These are phyloP conservation scores for Colletotrichum tanaceti DNA, from an alignment of 2,329 filamentous ascomycete genomes.

Conservation along the genomic window DNA sequence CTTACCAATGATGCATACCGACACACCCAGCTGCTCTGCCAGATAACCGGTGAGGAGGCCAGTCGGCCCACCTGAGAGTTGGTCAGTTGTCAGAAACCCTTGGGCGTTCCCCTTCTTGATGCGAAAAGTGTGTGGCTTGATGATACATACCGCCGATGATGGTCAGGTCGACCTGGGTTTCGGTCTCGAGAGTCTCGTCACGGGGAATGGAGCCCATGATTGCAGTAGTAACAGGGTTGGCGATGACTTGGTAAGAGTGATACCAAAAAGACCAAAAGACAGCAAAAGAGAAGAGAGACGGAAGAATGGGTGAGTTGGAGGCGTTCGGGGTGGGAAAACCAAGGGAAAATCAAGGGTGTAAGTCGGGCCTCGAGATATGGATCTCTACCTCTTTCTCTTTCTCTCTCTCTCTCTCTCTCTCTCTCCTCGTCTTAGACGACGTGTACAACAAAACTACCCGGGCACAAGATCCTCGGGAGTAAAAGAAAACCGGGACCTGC, in stretches of 20 bases:
- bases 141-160: conserved; percentile 52
- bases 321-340: too few relatives aligned
- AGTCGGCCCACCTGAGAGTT: conserved; percentile 57
- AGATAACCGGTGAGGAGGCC: conserved; percentile 59
- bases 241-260: too few relatives aligned
- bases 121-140: too few relatives aligned
- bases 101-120: too few relatives aligned
- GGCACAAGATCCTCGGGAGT: neutral
- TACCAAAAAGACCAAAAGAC: neutral
- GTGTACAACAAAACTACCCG: neutral
- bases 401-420: neutral
- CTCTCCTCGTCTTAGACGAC: too few relatives aligned
- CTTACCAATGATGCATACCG: conserved; percentile 54
- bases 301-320: neutral
- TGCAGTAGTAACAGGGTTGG: neutral
- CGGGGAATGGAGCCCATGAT: conserved; percentile 38
- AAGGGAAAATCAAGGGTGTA: neutral
- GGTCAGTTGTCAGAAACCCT: neutral
- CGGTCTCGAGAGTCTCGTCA: conserved; percentile 33
- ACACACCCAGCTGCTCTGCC: conserved; percentile 55
- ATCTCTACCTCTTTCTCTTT: too few relatives aligned
- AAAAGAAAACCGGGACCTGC: neutral
- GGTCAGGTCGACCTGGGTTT: conserved; percentile 49
- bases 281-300: neutral
- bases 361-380: conserved; percentile 20